Percentiles rank a stretch among this genome's conserved stretches.
These are phyloP conservation scores for Trichosporon sp. DNA, from an alignment of 1,284 basidiomycete species.

Conservation along the genomic window DNA sequence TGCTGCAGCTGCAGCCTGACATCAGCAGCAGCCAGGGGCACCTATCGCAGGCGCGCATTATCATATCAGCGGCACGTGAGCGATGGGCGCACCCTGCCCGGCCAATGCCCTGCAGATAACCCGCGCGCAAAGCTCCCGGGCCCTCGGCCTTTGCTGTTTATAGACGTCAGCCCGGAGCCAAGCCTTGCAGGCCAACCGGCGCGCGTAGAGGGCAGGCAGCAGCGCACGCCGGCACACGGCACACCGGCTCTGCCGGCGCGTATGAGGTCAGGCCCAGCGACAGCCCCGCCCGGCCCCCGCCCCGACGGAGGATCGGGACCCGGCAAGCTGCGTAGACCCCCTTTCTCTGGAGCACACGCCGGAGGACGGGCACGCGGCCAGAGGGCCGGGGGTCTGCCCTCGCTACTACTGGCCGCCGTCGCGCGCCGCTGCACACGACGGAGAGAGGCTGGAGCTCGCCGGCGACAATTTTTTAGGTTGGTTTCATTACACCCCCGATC, in stretches of 20 bases:
- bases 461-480: neutral
- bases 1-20: too few relatives aligned
- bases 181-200: neutral
- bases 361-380: too few relatives aligned
- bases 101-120: neutral
- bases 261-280: neutral
- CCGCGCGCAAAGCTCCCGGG: too few relatives aligned
- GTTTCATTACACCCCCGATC: neutral
- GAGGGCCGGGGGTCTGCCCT: too few relatives aligned
- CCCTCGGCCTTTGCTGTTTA: too few relatives aligned
- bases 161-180: neutral
- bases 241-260: too few relatives aligned
- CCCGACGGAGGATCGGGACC: neutral
- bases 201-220: too few relatives aligned
- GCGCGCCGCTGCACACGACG: neutral
- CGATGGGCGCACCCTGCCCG: neutral
- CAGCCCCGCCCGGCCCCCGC: too few relatives aligned
- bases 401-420: neutral
- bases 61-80: neutral
- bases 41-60: neutral
- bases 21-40: neutral
- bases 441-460: neutral
- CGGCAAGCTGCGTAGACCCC: neutral
- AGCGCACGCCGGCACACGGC: too few relatives aligned
- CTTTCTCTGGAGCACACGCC: too few relatives aligned